Base-by-base conservation (phyloP, 257 asterid species). In the Euphrasia confusa region DNA sequence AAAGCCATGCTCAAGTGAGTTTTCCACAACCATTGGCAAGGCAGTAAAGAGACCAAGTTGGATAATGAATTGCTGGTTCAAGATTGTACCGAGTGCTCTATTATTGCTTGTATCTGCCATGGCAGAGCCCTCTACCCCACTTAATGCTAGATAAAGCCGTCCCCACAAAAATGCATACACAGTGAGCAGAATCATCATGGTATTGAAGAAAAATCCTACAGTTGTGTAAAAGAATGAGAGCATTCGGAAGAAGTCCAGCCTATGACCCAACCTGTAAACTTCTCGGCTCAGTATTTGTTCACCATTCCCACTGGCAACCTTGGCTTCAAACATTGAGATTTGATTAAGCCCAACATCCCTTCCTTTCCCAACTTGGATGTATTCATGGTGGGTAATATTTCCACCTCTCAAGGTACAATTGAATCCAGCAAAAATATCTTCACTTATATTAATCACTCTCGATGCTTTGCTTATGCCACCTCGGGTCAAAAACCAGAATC, bases 401-500 rank as follows among this genome's bases (percentile, higher is more conserved):
- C 99, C 99, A 55, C 99, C 99, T 73, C 99, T 77, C 84, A 93
- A 66, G 8, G 99, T 93, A 81, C 99, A 93, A 69, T 93, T 93
- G 81, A 93, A 93, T 60, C 99, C 99, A 65, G 99, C 99, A 77
- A 93, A 93, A 68, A 93, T 93, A 68, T 93, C 99, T 77, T 93
- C 99, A 48, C 99, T 93, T 70, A 93, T 93, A 70, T 93, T 93
- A 68, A 93, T 93, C 63, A 93, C 96, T 70, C 87, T 79, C 53
- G 99, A 93, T 75, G 99, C 99, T 74, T 93, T 93, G 94, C 99
- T 93, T 69, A 93, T 71, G 74, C 99, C 99, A 65, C 97, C 99
- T 39, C 99, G 87, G 42, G 97, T 87, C 80, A 93, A 70, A 79
- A 93, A 93, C 99, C 99, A 93, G 79, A 93, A 89, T 78, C 99